phyloP scores from a whole-genome alignment of 257 asterid species.

The Nicotiana obtusifolia region DNA sequence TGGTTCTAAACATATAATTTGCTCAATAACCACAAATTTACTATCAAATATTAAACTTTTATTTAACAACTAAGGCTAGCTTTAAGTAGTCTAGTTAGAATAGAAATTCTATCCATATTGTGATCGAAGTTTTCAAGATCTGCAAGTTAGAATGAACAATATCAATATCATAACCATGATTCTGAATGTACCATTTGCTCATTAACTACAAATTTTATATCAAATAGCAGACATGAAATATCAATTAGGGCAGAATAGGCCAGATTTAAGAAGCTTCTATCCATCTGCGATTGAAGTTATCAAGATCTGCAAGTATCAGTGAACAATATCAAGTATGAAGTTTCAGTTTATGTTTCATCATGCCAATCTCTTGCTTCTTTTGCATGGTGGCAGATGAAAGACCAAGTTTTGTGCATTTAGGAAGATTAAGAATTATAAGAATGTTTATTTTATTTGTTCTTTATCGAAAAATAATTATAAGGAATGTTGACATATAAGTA shows the following conservation, averaged over 20 bases:
- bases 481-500: background rate
- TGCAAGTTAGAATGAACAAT: background rate
- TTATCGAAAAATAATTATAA: background rate
- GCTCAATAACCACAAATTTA: background rate
- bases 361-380: background rate
- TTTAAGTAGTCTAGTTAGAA: background rate
- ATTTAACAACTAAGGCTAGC: constrained; percentile 3
- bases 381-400: background rate
- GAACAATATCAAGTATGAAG: background rate
- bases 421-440: background rate
- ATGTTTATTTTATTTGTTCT: background rate
- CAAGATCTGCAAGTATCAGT: background rate
- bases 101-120: background rate
- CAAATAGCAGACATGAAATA: background rate
- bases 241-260: background rate
- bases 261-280: background rate
- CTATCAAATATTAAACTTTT: background rate
- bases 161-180: background rate
- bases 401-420: background rate
- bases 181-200: background rate
- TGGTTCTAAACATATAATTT: background rate
- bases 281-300: background rate
- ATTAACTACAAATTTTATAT: background rate
- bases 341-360: background rate
- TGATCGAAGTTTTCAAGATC: background rate